These are phyloP conservation scores for Chaetomium strumarium DNA, from an alignment of 2,329 filamentous ascomycete genomes.

Conservation along the genomic window DNA sequence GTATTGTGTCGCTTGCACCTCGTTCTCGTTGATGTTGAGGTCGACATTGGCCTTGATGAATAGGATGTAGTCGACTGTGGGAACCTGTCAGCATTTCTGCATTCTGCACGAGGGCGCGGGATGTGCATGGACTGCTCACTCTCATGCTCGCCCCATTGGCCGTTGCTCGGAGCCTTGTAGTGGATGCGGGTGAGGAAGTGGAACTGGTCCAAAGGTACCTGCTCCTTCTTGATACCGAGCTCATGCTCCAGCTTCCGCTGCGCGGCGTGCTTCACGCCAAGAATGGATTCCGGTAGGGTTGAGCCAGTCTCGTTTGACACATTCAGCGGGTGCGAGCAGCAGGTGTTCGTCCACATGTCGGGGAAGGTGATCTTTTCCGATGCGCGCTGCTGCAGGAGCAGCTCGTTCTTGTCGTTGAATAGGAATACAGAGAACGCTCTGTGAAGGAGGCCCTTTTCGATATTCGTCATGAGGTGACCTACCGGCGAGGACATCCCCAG, in stretches of 20 bases:
- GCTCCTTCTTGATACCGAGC: conserved; percentile 80
- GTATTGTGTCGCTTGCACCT: conserved; percentile 79
- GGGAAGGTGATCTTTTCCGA: conserved; percentile 98
- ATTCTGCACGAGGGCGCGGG: background rate
- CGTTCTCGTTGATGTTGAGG: conserved; percentile 75
- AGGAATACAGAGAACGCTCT: conserved; percentile 97
- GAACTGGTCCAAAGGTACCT: conserved; percentile 89
- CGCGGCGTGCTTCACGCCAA: conserved; percentile 85
- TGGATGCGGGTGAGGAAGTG: conserved; percentile 94
- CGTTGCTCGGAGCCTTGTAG: conserved; percentile 94
- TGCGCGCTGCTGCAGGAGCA: conserved; percentile 92
- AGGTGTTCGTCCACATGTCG: conserved; percentile 99
- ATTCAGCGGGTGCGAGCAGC: conserved; percentile 93
- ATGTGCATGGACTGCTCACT: conserved; percentile 51
- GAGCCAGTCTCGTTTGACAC: conserved; percentile 87
- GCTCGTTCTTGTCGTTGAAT: conserved; percentile 87
- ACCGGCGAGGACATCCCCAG: conserved; percentile 2
- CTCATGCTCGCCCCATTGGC: conserved; percentile 98
- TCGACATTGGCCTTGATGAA: conserved; percentile 96
- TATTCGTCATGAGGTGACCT: conserved; percentile 99
- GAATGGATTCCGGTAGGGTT: conserved; percentile 70
- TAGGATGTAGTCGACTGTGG: conserved; percentile 88
- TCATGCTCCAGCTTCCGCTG: conserved; percentile 93
- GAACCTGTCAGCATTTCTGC: conserved; percentile 12
- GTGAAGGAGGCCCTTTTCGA: conserved; percentile 90